Percentiles rank a stretch among this genome's conserved stretches.
Conservation (phyloP, 306 rosid genomes). For the Mimosa pudica region DNA sequence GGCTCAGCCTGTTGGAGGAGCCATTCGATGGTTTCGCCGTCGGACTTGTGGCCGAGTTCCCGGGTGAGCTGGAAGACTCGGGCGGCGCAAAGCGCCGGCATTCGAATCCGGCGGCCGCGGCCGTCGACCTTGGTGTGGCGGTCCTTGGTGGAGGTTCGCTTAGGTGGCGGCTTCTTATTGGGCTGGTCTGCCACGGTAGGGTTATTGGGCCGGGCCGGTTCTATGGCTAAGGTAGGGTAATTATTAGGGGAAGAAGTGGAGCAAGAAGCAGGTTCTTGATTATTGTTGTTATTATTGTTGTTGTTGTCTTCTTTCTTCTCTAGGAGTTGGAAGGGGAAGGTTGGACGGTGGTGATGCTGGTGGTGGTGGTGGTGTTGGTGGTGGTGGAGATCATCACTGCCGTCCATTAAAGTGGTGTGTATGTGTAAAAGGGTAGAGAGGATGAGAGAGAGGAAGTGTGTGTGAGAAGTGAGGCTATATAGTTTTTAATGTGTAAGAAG, state of each 20-base stretch:
- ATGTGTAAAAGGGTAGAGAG: neutral
- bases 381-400: conserved; percentile 74
- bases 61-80: conserved; percentile 82
- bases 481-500: conserved; percentile 34
- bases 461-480: conserved; percentile 34
- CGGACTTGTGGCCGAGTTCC: conserved; percentile 74
- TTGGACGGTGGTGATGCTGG: conserved; percentile 60
- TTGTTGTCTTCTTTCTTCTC: conserved; percentile 71
- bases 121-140: conserved; percentile 89
- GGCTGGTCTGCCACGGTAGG: conserved; percentile 28
- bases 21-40: conserved; percentile 79
- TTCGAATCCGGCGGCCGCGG: conserved; percentile 86
- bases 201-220: no score
- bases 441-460: neutral
- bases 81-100: conserved; percentile 94
- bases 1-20: conserved; percentile 92
- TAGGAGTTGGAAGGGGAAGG: conserved; percentile 83
- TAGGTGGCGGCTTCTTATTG: conserved; percentile 63
- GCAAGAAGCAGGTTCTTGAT: conserved; percentile 60
- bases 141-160: conserved; percentile 81
- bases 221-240: conserved; percentile 61
- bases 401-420: conserved; percentile 70
- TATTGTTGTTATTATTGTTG: no score
- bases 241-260: conserved; percentile 46
- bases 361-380: conserved; percentile 43